Base-by-base conservation (phyloP, 2,329 filamentous ascomycete genomes). In the Penicillium freii region DNA sequence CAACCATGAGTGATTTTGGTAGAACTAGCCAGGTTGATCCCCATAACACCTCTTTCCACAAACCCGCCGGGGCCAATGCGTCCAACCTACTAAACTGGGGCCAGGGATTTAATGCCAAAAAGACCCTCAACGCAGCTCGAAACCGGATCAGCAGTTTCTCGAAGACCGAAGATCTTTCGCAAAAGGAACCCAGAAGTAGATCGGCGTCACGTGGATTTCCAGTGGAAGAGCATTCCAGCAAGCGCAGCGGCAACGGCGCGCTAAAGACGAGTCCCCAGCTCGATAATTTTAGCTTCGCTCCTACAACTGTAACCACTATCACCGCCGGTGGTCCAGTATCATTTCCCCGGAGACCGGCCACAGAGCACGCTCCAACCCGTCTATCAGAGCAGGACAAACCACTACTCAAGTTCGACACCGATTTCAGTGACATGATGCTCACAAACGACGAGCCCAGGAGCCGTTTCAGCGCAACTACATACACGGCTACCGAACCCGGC, bases 391-490 rank as follows among this genome's bases (percentile, higher is more conserved):
- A 62, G 42, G 56, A 60, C 61, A 56, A 46, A 34, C 56, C 46
- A 53, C 52, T 55, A 50, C 40, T 71, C 54, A 58, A 70, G 64
- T 62, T 73, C 65, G 55, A 75, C 67, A 54, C 73, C 66, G 62
- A 64, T 19, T 55, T 73, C 46, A 64, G 70, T 29, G 65, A 70
- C 27, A 62, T 76, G 47, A 73, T 77, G 43, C 68, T 80, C 38
- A 81, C 80, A 11, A 40, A n/a, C 77, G 73, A 76, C 13, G 81
- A 84, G 56, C 83, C 84, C 6, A 72, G 77, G 2, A 88, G 85
- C 48, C 82, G 83, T 45, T 89, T 88, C 71, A 89, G 85, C 72
- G 77, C 84, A 8, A 88, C 85, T 2, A 86, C 73, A 31, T 67
- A 69, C 56, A 63, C 62, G 72, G 43, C 67, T 76, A 54, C 45